Base-by-base conservation (phyloP, 116 monocot genomes). In the Phalaenopsis hybrid region DNA sequence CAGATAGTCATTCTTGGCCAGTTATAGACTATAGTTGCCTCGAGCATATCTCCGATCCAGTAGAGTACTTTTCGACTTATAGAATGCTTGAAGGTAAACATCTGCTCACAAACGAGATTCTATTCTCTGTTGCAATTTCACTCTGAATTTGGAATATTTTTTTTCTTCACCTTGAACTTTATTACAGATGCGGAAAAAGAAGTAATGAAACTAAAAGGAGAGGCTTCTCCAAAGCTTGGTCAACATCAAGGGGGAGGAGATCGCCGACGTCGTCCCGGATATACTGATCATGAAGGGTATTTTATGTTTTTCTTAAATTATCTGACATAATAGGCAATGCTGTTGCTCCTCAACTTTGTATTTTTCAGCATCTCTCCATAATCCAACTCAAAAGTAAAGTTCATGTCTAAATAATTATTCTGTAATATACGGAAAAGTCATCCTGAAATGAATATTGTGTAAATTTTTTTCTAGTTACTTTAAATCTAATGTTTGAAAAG, bases 141-240 rank as follows among this genome's bases (percentile, higher is more conserved):
- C 20, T 61, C 13, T 72, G 73, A 25, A 21, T 17, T 73, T 8
- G 43, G 70, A 46, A 55, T 63, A 59, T 45, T 69, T 73, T 3
- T 41, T n/a, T 28, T n/a, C 10, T 6, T 75, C 57, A 37, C 25
- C 15, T 81, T 5, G 15, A 31, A 18, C 61, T 80, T 31, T 28
- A 57, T 58, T n/a, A n/a, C 51, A 94, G 94, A 81, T 84, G 94
- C 90, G 41, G 90, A 89, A 8, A 90, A 86, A 78, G 94, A 90
- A 79, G 31, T 90, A 25, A 89, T 86, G 86, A 92, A 84, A 57
- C 50, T 89, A 74, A 87, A 75, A 52, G 86, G 94, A 25, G 82
- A 85, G 17, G 79, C 45, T 82, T 37, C 70, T 50, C 74, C 44
- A 23, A 86, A 88, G 23, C 12, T 23, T 28, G 20, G 44, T 6